phyloP scores from a whole-genome alignment of 2,329 filamentous ascomycete species.

The Colletotrichum echinochloae region DNA sequence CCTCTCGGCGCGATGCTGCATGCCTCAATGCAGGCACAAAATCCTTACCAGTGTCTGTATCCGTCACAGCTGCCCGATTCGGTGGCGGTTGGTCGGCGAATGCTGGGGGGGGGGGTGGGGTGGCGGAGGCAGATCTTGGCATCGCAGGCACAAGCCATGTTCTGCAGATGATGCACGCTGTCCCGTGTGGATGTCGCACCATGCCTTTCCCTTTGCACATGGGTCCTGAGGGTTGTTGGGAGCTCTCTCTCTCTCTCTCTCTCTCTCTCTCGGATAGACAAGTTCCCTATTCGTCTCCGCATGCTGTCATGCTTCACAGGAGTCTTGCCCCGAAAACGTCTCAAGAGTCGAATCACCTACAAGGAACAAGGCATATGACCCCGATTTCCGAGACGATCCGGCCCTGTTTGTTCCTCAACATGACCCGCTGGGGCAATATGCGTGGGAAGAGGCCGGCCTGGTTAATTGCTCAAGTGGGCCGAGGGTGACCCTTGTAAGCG shows the following conservation, averaged over 20 bases:
- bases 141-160: slow-evolving; percentile 16
- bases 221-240: too few relatives aligned
- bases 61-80: not conserved
- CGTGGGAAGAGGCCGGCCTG: slow-evolving; percentile 1
- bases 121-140: slow-evolving; percentile 31
- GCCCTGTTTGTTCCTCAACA: slow-evolving; percentile 7
- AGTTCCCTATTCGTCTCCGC: slow-evolving; percentile 5
- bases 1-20: slow-evolving; percentile 15
- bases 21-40: slow-evolving; percentile 36
- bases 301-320: slow-evolving; percentile 26
- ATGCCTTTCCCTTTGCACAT: not conserved
- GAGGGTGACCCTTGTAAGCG: slow-evolving; percentile 13
- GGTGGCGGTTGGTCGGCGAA: slow-evolving; percentile 13
- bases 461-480: slow-evolving; percentile 23
- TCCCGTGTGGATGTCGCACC: slow-evolving; percentile 1
- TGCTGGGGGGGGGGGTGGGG: slow-evolving; percentile 23
- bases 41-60: slow-evolving; percentile 3
- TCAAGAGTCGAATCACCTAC: slow-evolving; percentile 11
- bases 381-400: not conserved
- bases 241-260: too few relatives aligned
- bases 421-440: slow-evolving; percentile 10
- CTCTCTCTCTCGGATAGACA: not conserved
- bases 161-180: slow-evolving; percentile 20
- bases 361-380: slow-evolving; percentile 8
- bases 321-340: not conserved